phyloP scores from a whole-genome alignment of 2,329 filamentous ascomycete genomes.

The Juglanconis oblonga region DNA sequence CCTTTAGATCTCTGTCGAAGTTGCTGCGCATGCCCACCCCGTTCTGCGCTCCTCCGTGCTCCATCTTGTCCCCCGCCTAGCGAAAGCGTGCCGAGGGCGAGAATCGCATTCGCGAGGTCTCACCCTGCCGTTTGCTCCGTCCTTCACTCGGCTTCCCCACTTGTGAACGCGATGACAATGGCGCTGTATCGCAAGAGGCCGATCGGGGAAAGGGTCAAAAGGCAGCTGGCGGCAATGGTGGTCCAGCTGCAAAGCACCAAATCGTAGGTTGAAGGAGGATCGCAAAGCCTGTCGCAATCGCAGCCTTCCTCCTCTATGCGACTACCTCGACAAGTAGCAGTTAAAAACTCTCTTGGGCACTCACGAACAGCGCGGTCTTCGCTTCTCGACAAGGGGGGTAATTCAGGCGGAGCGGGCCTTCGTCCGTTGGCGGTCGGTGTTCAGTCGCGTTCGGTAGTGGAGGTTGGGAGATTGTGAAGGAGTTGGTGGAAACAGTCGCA shows the following conservation, averaged over 20 bases:
- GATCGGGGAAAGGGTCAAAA: background rate
- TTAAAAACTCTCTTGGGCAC: background rate
- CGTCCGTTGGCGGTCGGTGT: background rate
- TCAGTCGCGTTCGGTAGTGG: background rate
- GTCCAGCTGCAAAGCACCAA: background rate
- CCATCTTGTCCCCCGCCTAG: conserved; percentile 25
- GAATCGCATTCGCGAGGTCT: conserved; percentile 20
- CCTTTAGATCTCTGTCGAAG: conserved; percentile 48
- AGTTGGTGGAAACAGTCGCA: background rate
- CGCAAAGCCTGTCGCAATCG: background rate
- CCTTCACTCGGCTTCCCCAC: background rate
- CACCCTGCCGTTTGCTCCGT: conserved; percentile 15
- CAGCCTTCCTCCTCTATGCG: background rate
- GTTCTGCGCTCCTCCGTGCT: conserved; percentile 47
- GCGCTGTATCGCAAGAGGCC: background rate
- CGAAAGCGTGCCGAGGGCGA: conserved; percentile 11
- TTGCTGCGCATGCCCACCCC: conserved; percentile 51
- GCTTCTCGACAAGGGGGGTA: background rate
- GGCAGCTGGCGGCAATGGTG: background rate
- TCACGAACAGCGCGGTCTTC: background rate
- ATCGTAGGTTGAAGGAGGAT: background rate
- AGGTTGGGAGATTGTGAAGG: background rate
- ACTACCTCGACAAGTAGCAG: background rate
- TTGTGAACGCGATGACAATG: background rate
- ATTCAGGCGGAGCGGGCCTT: background rate